These are phyloP conservation scores for Phialophora verrucosa DNA, from an alignment of 2,329 filamentous ascomycete species.

Conservation along the genomic window DNA sequence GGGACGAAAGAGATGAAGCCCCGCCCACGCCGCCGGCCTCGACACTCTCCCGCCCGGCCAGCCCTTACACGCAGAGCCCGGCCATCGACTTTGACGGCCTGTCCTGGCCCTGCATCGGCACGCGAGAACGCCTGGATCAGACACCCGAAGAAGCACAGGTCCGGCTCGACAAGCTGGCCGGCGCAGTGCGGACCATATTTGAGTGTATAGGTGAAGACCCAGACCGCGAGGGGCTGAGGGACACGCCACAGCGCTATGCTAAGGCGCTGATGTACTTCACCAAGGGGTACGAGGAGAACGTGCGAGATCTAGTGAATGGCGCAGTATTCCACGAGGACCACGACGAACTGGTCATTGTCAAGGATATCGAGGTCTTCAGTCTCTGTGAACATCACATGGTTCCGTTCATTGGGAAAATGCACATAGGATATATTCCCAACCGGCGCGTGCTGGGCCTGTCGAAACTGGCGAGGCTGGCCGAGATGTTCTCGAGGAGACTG, in stretches of 20 bases:
- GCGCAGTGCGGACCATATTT: slow-evolving; percentile 67
- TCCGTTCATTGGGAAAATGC: slow-evolving; percentile 97
- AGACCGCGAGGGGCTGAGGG: slow-evolving; percentile 66
- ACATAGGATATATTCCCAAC: slow-evolving; percentile 96
- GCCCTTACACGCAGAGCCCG: slow-evolving; percentile 56
- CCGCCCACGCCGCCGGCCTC: slow-evolving; percentile 60
- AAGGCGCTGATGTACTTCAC: slow-evolving; percentile 97
- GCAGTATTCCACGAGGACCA: slow-evolving; percentile 97
- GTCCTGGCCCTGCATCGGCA: slow-evolving; percentile 59
- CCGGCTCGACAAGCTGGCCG: slow-evolving; percentile 65
- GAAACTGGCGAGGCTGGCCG: slow-evolving; percentile 91
- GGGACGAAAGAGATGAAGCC: slow-evolving; percentile 59
- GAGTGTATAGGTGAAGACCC: slow-evolving; percentile 71
- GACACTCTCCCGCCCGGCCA: slow-evolving; percentile 56
- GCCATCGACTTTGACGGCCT: slow-evolving; percentile 60
- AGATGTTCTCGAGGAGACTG: slow-evolving; percentile 92
- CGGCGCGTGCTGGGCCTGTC: slow-evolving; percentile 92
- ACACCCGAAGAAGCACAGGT: slow-evolving; percentile 63
- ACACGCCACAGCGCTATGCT: slow-evolving; percentile 82
- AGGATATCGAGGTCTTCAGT: slow-evolving; percentile 94
- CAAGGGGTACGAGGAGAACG: slow-evolving; percentile 94
- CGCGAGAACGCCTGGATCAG: slow-evolving; percentile 60
- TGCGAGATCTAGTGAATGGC: slow-evolving; percentile 86
- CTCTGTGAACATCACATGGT: slow-evolving; percentile 98
- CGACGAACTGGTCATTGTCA: slow-evolving; percentile 96